Conservation (phyloP, 306 rosid genomes). For the Cicer pinnatifidum region DNA sequence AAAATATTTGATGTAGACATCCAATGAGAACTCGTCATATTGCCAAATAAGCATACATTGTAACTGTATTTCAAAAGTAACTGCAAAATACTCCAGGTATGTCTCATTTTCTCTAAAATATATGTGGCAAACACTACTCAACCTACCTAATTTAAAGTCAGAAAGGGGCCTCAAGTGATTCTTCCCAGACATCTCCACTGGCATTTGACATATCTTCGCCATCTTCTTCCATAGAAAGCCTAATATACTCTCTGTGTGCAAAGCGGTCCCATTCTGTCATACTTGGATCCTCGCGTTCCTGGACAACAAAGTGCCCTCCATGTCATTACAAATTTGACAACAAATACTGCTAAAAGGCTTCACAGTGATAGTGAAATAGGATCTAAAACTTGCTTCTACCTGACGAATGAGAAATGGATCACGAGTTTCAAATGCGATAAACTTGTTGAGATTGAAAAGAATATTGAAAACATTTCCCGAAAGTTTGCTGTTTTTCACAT, state of each 20-base stretch:
- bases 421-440: slow-evolving; percentile 95
- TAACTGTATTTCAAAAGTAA: too few relatives aligned
- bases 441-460: slow-evolving; percentile 97
- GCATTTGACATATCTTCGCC: slow-evolving; percentile 99
- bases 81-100: too few relatives aligned
- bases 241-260: slow-evolving; percentile 96
- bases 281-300: slow-evolving; percentile 99
- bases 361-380: slow-evolving; percentile 26
- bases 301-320: slow-evolving; percentile 36
- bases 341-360: slow-evolving; percentile 33
- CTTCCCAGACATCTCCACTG: slow-evolving; percentile 99
- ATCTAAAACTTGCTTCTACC: slow-evolving; percentile 55
- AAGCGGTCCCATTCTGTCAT: slow-evolving; percentile 99
- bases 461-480: slow-evolving; percentile 96
- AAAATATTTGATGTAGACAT: too few relatives aligned
- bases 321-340: slow-evolving; percentile 44
- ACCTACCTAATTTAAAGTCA: slow-evolving; percentile 60
- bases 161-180: slow-evolving; percentile 97
- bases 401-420: slow-evolving; percentile 98
- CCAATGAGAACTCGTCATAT: too few relatives aligned
- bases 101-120: too few relatives aligned
- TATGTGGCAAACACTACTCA: not conserved
- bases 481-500: slow-evolving; percentile 88
- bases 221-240: slow-evolving; percentile 99
- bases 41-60: too few relatives aligned